Conservation (phyloP, 768 basidiomycete species). For the Leccinellum luteum region DNA sequence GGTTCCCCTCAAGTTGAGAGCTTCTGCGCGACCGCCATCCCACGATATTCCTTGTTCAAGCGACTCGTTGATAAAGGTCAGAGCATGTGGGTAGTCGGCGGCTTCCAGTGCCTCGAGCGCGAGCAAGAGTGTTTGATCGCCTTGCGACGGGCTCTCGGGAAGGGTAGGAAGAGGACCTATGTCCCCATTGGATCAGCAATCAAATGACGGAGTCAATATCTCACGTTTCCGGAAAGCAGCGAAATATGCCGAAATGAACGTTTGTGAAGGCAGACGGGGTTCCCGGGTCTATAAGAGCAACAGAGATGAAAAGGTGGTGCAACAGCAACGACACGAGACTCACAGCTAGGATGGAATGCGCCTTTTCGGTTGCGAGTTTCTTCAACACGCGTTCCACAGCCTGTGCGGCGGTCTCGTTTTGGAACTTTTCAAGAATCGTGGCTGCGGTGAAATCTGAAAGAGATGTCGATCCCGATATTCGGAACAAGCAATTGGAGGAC, state of each 20-base stretch:
- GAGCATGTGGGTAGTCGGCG: slow-evolving; percentile 77
- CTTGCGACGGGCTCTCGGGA: slow-evolving; percentile 71
- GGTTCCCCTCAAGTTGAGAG: slow-evolving; percentile 89
- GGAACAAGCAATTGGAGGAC: slow-evolving; percentile 16
- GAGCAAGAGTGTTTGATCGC: slow-evolving; percentile 79
- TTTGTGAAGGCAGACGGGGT: slow-evolving; percentile 81
- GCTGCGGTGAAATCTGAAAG: slow-evolving; percentile 89
- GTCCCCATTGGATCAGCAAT: not conserved
- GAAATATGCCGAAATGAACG: slow-evolving; percentile 94
- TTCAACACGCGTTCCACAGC: slow-evolving; percentile 93
- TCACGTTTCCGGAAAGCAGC: slow-evolving; percentile 90
- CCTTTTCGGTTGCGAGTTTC: slow-evolving; percentile 70
- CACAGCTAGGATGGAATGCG: slow-evolving; percentile 67
- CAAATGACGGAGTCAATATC: slow-evolving; percentile 24
- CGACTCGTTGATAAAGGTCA: slow-evolving; percentile 79
- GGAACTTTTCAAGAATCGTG: slow-evolving; percentile 91
- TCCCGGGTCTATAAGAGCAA: slow-evolving; percentile 50
- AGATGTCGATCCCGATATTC: not conserved
- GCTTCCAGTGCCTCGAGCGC: slow-evolving; percentile 84
- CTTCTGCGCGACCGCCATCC: slow-evolving; percentile 75
- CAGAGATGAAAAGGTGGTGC: not conserved
- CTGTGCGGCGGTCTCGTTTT: slow-evolving; percentile 71
- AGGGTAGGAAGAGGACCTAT: slow-evolving; percentile 66
- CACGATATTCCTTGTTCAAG: slow-evolving; percentile 83
- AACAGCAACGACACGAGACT: slow-evolving; percentile 15